Percentiles rank a stretch among this genome's conserved stretches.
These are phyloP conservation scores for Lachnellula subtilissima DNA, from an alignment of 2,329 filamentous ascomycete genomes.

Conservation along the genomic window DNA sequence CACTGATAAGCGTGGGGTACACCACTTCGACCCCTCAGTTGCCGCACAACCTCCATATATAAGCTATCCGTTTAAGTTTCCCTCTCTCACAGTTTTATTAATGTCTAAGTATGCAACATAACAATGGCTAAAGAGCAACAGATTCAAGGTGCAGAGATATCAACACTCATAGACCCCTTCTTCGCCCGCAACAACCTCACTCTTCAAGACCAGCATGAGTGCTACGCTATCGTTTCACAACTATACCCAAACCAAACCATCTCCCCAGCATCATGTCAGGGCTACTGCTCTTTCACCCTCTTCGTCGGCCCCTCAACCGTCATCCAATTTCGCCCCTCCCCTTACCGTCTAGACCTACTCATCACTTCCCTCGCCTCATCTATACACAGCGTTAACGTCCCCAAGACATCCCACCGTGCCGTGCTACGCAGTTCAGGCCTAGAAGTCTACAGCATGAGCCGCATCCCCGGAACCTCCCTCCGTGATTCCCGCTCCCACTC, in stretches of 20 bases:
- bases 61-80: neutral
- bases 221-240: constrained; percentile 32
- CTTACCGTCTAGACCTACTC: constrained; percentile 38
- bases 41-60: neutral
- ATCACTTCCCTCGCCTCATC: constrained; percentile 35
- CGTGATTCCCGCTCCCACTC: constrained; percentile 29
- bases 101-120: neutral
- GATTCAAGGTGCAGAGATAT: neutral
- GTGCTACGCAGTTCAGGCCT: constrained; percentile 27
- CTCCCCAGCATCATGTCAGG: constrained; percentile 38
- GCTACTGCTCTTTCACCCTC: constrained; percentile 50
- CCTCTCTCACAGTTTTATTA: neutral
- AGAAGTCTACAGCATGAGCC: constrained; percentile 39
- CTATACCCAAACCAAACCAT: constrained; percentile 32
- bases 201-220: constrained; percentile 14
- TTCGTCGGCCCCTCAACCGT: constrained; percentile 35
- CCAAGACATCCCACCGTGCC: constrained; percentile 37
- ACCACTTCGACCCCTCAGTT: neutral
- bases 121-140: neutral
- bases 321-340: constrained; percentile 45
- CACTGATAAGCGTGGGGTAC: neutral
- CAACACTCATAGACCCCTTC: constrained; percentile 20
- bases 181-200: constrained; percentile 24
- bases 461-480: constrained; percentile 36
- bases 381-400: constrained; percentile 40